A percentile compares a stretch with the other conserved stretches of the same genome.
These are phyloP conservation scores for Aspergillus niger DNA, from an alignment of 2,329 filamentous ascomycete genomes.

Conservation along the genomic window DNA sequence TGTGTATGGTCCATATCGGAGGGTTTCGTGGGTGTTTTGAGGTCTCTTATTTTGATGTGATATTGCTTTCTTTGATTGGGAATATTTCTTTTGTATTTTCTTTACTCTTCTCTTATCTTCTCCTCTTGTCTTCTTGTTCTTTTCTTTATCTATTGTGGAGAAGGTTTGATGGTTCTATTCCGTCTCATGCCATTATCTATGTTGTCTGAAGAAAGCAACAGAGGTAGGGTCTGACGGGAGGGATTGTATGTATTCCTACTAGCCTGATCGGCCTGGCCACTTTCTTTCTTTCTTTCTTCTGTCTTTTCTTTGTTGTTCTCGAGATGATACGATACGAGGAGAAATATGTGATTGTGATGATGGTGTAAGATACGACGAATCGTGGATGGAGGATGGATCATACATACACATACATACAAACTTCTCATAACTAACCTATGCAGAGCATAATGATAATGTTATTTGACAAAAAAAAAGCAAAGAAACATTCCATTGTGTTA, in stretches of 20 bases:
- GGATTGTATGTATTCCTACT: not conserved
- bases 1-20: conserved; percentile 18
- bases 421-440: too few species aligned
- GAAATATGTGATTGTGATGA: too few species aligned
- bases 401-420: too few species aligned
- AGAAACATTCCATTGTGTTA: too few species aligned
- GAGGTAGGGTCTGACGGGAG: not conserved
- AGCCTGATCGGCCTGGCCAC: not conserved
- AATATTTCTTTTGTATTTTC: too few species aligned
- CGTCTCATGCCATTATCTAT: too few species aligned
- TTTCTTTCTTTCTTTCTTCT: not conserved
- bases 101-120: too few species aligned
- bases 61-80: not conserved
- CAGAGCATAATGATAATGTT: too few species aligned
- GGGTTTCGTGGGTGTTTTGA: conserved; percentile 8
- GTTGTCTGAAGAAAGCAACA: too few species aligned
- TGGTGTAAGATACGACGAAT: not conserved
- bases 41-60: not conserved
- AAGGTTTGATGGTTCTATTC: not conserved
- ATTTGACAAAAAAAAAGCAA: too few species aligned
- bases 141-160: not conserved
- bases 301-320: not conserved
- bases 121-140: too few species aligned
- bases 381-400: not conserved
- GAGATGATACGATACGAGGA: not conserved